phyloP scores from a whole-genome alignment of 2,329 filamentous ascomycete species.

The Neonectria hederae region DNA sequence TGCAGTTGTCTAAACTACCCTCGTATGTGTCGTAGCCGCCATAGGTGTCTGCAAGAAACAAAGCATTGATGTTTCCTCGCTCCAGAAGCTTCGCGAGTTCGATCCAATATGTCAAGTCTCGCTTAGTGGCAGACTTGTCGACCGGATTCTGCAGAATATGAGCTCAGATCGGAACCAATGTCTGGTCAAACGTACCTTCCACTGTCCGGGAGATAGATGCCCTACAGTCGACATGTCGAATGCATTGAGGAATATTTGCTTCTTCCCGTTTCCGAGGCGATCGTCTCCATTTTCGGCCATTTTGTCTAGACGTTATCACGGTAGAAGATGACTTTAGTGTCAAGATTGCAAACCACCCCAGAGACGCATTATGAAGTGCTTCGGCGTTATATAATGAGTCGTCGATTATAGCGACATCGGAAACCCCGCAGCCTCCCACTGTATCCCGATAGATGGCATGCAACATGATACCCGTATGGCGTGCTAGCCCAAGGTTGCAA shows the following conservation, averaged over 20 bases:
- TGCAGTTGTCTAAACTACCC: conserved; percentile 67
- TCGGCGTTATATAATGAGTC: background rate
- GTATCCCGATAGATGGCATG: background rate
- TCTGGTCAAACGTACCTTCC: conserved; percentile 60
- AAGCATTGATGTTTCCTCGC: conserved; percentile 68
- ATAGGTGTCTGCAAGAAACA: conserved; percentile 74
- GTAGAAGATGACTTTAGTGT: background rate
- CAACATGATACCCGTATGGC: background rate
- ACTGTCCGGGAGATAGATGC: conserved; percentile 72
- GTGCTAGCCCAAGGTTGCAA: background rate
- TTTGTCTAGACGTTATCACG: background rate
- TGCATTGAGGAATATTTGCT: conserved; percentile 66
- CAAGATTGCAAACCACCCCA: background rate
- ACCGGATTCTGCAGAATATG: conserved; percentile 59
- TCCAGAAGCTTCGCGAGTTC: conserved; percentile 71
- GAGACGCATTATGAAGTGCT: background rate
- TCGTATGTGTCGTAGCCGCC: conserved; percentile 72
- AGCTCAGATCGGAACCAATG: background rate
- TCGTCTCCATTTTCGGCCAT: conserved; percentile 14
- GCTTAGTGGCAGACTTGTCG: conserved; percentile 69
- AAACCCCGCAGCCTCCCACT: conserved; percentile 2
- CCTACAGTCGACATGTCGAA: conserved; percentile 74
- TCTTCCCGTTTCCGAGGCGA: conserved; percentile 26
- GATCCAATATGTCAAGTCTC: conserved; percentile 70
- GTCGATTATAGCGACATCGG: background rate